Base-by-base conservation (phyloP, 305 asterid genomes). In the Rubia tinctorum region DNA sequence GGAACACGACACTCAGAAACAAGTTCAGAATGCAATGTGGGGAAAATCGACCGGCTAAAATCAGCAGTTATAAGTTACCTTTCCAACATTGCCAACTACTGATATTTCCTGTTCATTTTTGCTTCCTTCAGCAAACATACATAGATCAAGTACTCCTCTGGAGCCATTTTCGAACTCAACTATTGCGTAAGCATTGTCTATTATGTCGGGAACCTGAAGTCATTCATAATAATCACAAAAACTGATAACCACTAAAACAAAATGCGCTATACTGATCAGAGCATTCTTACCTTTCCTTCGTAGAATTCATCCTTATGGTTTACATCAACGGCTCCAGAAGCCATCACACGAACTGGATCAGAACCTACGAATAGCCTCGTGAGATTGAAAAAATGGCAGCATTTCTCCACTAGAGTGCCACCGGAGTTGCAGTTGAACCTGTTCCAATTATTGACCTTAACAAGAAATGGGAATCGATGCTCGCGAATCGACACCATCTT, bases 111-210 rank as follows among this genome's bases (percentile, higher is more conserved):
- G 99, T 77, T 95, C 99, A 72, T 89, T 92, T 84, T 87, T 88
- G 80, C 98, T 90, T 73, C 99, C 99, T 77, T 95, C 99, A 39
- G 98, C 97, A 81, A 92, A 95, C 99, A 95, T 95, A 62, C 99
- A 95, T 8, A 95, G 91, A 80, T 95, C 99, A 23, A 95, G 94
- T 88, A 90, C 78, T 73, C 96, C 99, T 30, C 98, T 91, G 2
- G 88, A 82, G 45, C 97, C 93, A 76, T 92, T 95, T 40, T 90
- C 89, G 10, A 95, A 95, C 80, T 95, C 99, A 65, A 95, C 91
- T 30, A 95, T 89, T 0, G 92, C 99, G 74, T 90, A 95, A 13
- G 99, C 97, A 77, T 95, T 95, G 69, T 95, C 99, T 17, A 95
- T 95, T 63, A 95, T 95, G 80, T 92, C 99, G 27, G 99, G 97